These are phyloP conservation scores for Cryphonectria naterciae DNA, from an alignment of 2,329 filamentous ascomycete species.

Conservation along the genomic window DNA sequence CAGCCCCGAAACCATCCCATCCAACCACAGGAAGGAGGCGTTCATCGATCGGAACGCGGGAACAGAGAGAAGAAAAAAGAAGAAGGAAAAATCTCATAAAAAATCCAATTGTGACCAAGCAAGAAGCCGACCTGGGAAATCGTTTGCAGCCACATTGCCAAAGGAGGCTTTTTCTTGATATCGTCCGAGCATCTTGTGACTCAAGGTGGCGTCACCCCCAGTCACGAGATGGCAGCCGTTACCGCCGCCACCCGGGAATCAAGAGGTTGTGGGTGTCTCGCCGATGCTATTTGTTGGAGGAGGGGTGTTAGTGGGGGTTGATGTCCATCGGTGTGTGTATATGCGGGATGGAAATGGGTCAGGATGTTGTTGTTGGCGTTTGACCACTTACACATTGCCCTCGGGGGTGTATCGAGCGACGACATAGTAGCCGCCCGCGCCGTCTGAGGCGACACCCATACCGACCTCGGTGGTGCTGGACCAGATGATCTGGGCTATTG, in stretches of 20 bases:
- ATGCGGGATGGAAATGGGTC: not conserved
- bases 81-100: not conserved
- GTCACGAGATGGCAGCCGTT: not conserved
- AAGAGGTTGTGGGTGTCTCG: slow-evolving; percentile 22
- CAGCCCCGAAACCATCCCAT: not conserved
- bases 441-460: slow-evolving; percentile 29
- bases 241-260: too few species aligned
- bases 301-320: not conserved
- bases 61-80: not conserved
- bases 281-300: slow-evolving; percentile 22
- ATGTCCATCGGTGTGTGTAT: not conserved
- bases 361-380: not conserved
- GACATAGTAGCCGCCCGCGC: slow-evolving; percentile 30
- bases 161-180: not conserved
- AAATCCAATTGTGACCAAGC: not conserved
- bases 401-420: slow-evolving; percentile 31
- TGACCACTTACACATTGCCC: slow-evolving; percentile 30
- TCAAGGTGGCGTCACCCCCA: not conserved
- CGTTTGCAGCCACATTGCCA: not conserved
- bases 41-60: not conserved
- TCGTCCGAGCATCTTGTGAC: not conserved
- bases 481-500: slow-evolving; percentile 32
- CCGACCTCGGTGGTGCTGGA: slow-evolving; percentile 29
- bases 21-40: not conserved
- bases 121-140: not conserved